Evolutionary conservation across 352 stramenopile species (phyloP).

Genomic region (Phytopythium vexans): DNA sequence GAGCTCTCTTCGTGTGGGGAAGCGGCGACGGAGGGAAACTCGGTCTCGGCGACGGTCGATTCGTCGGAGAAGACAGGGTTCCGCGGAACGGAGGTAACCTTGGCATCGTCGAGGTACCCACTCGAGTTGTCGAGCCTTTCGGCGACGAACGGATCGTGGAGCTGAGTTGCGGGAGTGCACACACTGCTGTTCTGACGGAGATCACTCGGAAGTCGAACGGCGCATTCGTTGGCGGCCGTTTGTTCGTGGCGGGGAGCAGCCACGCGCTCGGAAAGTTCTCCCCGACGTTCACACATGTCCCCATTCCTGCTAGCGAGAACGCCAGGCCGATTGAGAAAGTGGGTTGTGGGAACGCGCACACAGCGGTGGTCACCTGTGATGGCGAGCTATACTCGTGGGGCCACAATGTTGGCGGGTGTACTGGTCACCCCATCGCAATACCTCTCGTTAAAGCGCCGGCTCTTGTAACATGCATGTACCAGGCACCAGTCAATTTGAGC

Average conservation of each 20-base stretch:
- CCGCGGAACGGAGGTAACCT: constrained; percentile 55
- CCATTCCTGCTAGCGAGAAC: constrained; percentile 9
- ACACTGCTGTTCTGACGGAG: constrained; percentile 54
- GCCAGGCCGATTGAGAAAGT: constrained; percentile 30
- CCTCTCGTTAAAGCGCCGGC: constrained; percentile 36
- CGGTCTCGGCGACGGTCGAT: constrained; percentile 60
- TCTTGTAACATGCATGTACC: constrained; percentile 58
- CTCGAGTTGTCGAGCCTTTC: constrained; percentile 37
- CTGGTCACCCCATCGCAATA: constrained; percentile 40
- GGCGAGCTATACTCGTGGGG: constrained; percentile 78
- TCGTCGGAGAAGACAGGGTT: constrained; percentile 55
- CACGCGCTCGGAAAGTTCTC: constrained; percentile 64
- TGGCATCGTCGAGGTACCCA: constrained; percentile 33
- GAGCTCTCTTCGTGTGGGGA: constrained; percentile 70
- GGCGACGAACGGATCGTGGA: constrained; percentile 45
- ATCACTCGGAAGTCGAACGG: constrained; percentile 10
- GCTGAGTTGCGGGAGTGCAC: constrained; percentile 61
- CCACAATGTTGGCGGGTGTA: constrained; percentile 64
- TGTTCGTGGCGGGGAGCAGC: constrained; percentile 68
- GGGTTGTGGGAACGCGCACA: constrained; percentile 68
- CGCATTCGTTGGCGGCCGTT: constrained; percentile 12
- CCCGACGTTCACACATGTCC: constrained; percentile 41
- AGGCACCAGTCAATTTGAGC: constrained; percentile 50
- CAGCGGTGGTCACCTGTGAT: constrained; percentile 50
- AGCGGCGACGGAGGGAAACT: constrained; percentile 67